These are phyloP conservation scores for Flaveria brownii DNA, from an alignment of 129 eudicot genomes.

Conservation along the genomic window DNA sequence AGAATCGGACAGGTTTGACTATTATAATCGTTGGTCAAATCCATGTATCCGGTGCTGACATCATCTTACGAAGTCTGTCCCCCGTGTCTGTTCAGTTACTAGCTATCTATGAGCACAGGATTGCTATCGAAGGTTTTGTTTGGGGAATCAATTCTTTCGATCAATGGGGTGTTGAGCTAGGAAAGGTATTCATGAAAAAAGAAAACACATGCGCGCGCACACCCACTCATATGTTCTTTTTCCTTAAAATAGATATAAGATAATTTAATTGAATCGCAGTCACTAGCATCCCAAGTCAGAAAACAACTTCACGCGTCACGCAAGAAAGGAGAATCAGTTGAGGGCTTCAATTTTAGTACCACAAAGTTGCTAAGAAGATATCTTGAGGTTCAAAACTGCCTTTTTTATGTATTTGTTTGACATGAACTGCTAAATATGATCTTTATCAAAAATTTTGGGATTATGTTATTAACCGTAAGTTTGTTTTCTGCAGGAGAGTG, in stretches of 20 bases:
- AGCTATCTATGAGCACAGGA: conserved; percentile 85
- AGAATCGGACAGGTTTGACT: conserved; percentile 83
- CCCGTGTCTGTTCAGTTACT: conserved; percentile 52
- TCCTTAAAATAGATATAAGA: neutral
- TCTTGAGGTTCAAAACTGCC: conserved; percentile 56
- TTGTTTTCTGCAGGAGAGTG: conserved; percentile 55
- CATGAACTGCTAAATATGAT: neutral
- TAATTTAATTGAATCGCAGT: conserved; percentile 42
- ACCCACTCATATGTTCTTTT: too few relatives aligned
- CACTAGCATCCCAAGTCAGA: conserved; percentile 84
- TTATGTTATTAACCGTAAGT: neutral
- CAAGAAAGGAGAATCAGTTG: conserved; percentile 72
- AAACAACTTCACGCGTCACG: conserved; percentile 96
- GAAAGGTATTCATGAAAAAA: conserved; percentile 58
- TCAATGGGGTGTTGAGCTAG: conserved; percentile 97
- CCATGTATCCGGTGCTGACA: neutral
- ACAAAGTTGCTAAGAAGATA: conserved; percentile 62
- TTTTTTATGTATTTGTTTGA: neutral
- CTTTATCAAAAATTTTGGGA: neutral
- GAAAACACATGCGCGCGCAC: neutral
- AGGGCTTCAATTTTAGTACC: conserved; percentile 93
- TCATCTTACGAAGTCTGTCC: conserved; percentile 17
- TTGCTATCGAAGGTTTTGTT: conserved; percentile 84
- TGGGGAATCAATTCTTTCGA: conserved; percentile 98
- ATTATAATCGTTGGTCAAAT: neutral